A percentile compares a stretch with the other conserved stretches of the same genome.
These are phyloP conservation scores for Kwoniella sp. DNA, from an alignment of 768 basidiomycete genomes.

Conservation along the genomic window DNA sequence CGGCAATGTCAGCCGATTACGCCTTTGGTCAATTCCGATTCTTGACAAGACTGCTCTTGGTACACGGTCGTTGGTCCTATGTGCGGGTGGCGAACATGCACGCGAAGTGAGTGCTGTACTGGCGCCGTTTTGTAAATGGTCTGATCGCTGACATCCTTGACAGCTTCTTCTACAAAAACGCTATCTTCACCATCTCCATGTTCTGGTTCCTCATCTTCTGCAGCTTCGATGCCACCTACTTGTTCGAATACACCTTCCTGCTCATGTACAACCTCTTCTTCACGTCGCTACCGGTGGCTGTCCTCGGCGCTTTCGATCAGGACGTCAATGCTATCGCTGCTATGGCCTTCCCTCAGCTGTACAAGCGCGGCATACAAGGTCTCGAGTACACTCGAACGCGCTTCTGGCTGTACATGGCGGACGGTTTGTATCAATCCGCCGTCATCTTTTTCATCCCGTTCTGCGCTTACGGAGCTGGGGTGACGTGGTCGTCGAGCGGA, in stretches of 20 bases:
- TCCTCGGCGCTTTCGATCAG: conserved; percentile 91
- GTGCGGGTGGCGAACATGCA: conserved; percentile 89
- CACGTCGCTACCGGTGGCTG: conserved; percentile 86
- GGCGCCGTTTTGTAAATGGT: not conserved
- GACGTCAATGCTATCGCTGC: conserved; percentile 86
- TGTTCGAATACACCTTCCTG: conserved; percentile 93
- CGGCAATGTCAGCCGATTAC: conserved; percentile 98
- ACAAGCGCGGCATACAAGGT: conserved; percentile 86
- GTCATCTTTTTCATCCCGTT: conserved; percentile 85
- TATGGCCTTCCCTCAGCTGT: conserved; percentile 90
- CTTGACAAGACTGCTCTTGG: conserved; percentile 81
- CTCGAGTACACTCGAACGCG: conserved; percentile 84
- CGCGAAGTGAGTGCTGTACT: conserved; percentile 38
- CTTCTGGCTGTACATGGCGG: conserved; percentile 93
- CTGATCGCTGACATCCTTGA: conserved; percentile 51
- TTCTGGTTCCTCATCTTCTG: conserved; percentile 94
- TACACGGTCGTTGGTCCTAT: conserved; percentile 97
- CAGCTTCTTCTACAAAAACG: conserved; percentile 93
- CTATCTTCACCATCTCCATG: conserved; percentile 58
- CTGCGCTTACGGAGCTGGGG: conserved; percentile 55
- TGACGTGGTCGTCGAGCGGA: conserved; percentile 66
- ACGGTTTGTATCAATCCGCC: conserved; percentile 87
- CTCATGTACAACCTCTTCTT: conserved; percentile 86
- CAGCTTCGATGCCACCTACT: conserved; percentile 90
- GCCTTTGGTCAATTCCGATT: conserved; percentile 97